These are phyloP conservation scores for Termitomyces sp. DNA, from an alignment of 768 basidiomycete genomes.

Conservation along the genomic window DNA sequence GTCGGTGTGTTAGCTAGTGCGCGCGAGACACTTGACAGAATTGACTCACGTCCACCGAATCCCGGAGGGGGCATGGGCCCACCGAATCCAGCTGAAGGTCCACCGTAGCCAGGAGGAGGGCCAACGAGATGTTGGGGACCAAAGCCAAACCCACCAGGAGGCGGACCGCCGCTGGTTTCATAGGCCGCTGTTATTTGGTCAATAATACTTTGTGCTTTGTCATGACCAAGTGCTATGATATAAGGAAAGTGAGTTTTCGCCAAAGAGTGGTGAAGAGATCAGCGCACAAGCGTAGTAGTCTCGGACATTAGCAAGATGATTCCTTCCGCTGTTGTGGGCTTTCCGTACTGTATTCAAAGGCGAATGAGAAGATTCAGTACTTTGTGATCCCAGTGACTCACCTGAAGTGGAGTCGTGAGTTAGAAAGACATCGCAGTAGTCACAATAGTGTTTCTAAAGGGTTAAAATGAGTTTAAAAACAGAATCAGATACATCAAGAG, in stretches of 20 bases:
- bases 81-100: slow-evolving; percentile 48
- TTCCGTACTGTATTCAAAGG: slow-evolving; percentile 67
- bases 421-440: slow-evolving; percentile 90
- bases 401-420: slow-evolving; percentile 95
- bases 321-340: slow-evolving; percentile 96
- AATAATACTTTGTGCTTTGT: slow-evolving; percentile 97
- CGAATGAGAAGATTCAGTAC: slow-evolving; percentile 7
- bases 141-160: slow-evolving; percentile 84
- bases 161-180: slow-evolving; percentile 80
- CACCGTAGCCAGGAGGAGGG: slow-evolving; percentile 44
- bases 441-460: slow-evolving; percentile 84
- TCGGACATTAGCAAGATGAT: slow-evolving; percentile 93
- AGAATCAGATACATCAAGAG: slow-evolving; percentile 5
- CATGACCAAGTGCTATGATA: slow-evolving; percentile 85
- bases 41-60: slow-evolving; percentile 46
- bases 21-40: neutral
- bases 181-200: slow-evolving; percentile 96
- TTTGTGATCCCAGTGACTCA: slow-evolving; percentile 23
- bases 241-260: slow-evolving; percentile 9
- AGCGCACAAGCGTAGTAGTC: slow-evolving; percentile 92
- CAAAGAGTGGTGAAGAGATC: neutral
- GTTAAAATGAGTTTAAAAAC: slow-evolving; percentile 5
- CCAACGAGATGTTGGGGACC: slow-evolving; percentile 73
- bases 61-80: slow-evolving; percentile 36
- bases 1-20: slow-evolving; percentile 5